phyloP scores from a whole-genome alignment of 495 filamentous ascomycete genomes.

The Neurospora sp. region DNA sequence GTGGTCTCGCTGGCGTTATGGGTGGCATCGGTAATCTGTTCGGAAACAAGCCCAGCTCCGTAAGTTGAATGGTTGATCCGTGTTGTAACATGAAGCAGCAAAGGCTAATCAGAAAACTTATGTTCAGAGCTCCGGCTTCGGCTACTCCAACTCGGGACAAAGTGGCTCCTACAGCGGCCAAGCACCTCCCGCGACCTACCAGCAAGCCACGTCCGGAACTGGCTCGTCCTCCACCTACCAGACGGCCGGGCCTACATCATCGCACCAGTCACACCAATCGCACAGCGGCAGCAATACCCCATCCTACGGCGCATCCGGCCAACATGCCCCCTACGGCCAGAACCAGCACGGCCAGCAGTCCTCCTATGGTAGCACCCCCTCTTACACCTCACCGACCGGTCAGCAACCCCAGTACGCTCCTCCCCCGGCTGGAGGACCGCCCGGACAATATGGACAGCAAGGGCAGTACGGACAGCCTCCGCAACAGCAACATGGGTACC shows the following conservation, averaged over 20 bases:
- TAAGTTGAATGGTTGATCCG: slow-evolving; percentile 5
- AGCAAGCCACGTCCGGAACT: slow-evolving; percentile 19
- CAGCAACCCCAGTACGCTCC: slow-evolving; percentile 10
- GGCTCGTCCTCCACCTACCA: slow-evolving; percentile 10
- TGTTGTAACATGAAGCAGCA: neutral
- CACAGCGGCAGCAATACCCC: slow-evolving; percentile 11
- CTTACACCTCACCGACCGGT: slow-evolving; percentile 1
- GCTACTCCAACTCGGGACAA: slow-evolving; percentile 40
- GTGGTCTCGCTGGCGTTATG: slow-evolving; percentile 34
- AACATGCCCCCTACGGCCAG: slow-evolving; percentile 13
- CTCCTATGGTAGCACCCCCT: slow-evolving; percentile 1
- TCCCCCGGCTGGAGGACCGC: neutral
- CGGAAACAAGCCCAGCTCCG: slow-evolving; percentile 25
- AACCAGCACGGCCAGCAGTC: slow-evolving; percentile 2
- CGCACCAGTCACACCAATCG: slow-evolving; percentile 8
- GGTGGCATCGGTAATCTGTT: slow-evolving; percentile 35
- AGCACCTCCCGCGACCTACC: slow-evolving; percentile 39
- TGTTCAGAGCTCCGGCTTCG: slow-evolving; percentile 30
- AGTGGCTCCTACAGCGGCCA: slow-evolving; percentile 36
- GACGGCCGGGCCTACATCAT: slow-evolving; percentile 6
- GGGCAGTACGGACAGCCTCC: slow-evolving; percentile 14
- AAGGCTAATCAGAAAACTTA: slow-evolving; percentile 12
- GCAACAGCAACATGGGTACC: slow-evolving; percentile 6
- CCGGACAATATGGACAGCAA: slow-evolving; percentile 1
- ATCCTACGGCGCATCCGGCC: slow-evolving; percentile 7